Base-by-base conservation (phyloP, 192 early-diverging fungal genomes). In the Lunasporangiospora selenospora region DNA sequence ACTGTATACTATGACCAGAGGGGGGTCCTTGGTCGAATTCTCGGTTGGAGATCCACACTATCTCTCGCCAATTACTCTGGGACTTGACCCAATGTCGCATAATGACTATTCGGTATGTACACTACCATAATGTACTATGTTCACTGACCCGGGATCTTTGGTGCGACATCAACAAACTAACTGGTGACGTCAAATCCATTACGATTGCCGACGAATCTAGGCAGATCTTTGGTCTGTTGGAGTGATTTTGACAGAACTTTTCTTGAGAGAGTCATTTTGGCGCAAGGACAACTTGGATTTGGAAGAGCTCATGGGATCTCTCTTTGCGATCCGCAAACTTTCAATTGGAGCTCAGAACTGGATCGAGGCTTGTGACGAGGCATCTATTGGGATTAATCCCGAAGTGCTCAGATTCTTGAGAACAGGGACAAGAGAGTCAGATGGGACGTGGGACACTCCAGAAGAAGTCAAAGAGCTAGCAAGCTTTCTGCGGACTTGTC, bases 191-290 rank as follows among this genome's bases (percentile, higher is more conserved):
- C n/a, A n/a, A n/a, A n/a, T n/a, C n/a, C n/a, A n/a, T n/a, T n/a
- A n/a, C n/a, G n/a, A n/a, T 63, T 16, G 41, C 61, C 11, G 40
- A 48, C 12, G 61, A 63, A 44, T 39, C 61, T 59, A 83, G 82
- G 75, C 67, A 16, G 86, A 87, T 58, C 32, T 83, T 12, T 89
- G 87, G 87, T 76, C 83, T 1, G 19, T 86, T 4, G 87, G 83
- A 0, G 59, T 89, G 21, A 77, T 89, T 32, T 53, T 86, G 16
- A 56, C 75, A 12, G 84, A 86, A 59, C 66, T 81, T 45, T 79
- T 49, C 53, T 75, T 79, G 1, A 67, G 81, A 33, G 59, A 75
- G 27, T 69, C 79, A 24, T 88, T 88, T 42, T 88, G 86, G 86
- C 66, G 73, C 36, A 63, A 52, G 45, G 63, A 75, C 32, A 62